Conservation (phyloP, 495 filamentous ascomycete species). For the Penicillium diatomitis region DNA sequence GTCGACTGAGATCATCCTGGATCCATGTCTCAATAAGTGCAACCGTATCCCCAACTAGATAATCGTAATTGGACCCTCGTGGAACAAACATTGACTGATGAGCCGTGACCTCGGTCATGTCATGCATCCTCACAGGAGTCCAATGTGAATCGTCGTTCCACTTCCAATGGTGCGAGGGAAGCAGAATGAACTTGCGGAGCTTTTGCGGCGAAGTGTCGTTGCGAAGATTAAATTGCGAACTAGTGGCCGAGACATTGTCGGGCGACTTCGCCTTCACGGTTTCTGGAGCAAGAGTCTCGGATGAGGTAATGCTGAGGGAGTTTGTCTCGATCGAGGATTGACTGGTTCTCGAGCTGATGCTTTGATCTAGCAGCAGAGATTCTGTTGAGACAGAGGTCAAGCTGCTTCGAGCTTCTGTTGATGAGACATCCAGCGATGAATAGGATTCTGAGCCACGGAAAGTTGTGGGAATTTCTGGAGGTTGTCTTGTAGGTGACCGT, state of each 20-base stretch:
- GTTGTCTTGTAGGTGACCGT: not conserved
- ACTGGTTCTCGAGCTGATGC: not conserved
- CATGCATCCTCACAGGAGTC: constrained; percentile 68
- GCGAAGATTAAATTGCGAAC: constrained; percentile 1
- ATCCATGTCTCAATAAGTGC: constrained; percentile 66
- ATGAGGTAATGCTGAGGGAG: constrained; percentile 1
- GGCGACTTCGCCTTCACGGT: constrained; percentile 1
- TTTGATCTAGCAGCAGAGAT: not conserved
- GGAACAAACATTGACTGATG: constrained; percentile 77
- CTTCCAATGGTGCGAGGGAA: constrained; percentile 47
- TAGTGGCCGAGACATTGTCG: constrained; percentile 8
- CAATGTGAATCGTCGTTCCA: constrained; percentile 52
- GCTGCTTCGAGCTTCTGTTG: not conserved
- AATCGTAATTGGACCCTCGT: constrained; percentile 55
- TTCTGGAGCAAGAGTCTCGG: constrained; percentile 2
- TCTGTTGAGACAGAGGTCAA: constrained; percentile 3
- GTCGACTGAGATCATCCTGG: constrained; percentile 33
- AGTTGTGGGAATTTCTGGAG: not conserved
- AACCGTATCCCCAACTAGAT: constrained; percentile 66
- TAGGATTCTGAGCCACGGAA: not conserved
- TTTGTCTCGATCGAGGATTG: not conserved
- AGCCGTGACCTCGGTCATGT: constrained; percentile 75
- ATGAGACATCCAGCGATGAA: not conserved
- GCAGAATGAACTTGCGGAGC: constrained; percentile 68
- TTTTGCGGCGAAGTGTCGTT: constrained; percentile 25